Evolutionary conservation across 2,329 filamentous ascomycete species (phyloP), one percentile per base, ranked within the genome.

Genomic region (Neonectria punicea): DNA sequence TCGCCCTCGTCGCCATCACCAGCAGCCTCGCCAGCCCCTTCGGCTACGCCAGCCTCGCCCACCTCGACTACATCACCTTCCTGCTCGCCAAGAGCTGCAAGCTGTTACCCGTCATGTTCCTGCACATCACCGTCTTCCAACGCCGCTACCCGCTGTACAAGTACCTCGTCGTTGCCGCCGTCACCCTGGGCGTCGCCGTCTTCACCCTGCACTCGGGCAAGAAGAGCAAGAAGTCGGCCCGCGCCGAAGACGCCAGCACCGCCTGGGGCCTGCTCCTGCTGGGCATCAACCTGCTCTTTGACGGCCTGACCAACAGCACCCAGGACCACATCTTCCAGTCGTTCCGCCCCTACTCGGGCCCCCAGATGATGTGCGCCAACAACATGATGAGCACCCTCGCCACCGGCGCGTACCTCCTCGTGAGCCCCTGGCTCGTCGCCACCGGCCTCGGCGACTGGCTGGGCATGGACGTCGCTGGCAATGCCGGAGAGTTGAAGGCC

Each of bases 301-400:
- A 99, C 79, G 96, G 96, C 69, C 85, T 99, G 58, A 98, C 95
- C 64, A 99, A 99, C 80, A 94, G 92, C 58, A 97, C 95, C 2
- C 96, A 99, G 84, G 96, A 99, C 80, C 90, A 97, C 80, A 93
- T 99, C 79, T 98, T 98, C 79, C 81, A 82, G 68, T 85, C 88
- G 7, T 97, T 94, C 81, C 89, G 89, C 69, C 90, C 91, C 14
- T 98, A 96, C 78, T 89, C 89, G 3, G 96, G 96, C 10, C 94
- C 95, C 65, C 96, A 99, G 86, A 99, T 99, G 96, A 99, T 99
- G 96, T 97, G 94, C 78, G 94, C 95, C 43, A 93, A 98, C 80
- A 99, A 98, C 78, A 83, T 97, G 61, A 92, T 98, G 80, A 91
- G 89, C 73, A 95, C 94, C 4, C 76, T 89, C 51, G 84, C 98